Evolutionary conservation across 805 yeast genomes (phyloP).

Genomic region (Metschnikowia gelsemii): DNA sequence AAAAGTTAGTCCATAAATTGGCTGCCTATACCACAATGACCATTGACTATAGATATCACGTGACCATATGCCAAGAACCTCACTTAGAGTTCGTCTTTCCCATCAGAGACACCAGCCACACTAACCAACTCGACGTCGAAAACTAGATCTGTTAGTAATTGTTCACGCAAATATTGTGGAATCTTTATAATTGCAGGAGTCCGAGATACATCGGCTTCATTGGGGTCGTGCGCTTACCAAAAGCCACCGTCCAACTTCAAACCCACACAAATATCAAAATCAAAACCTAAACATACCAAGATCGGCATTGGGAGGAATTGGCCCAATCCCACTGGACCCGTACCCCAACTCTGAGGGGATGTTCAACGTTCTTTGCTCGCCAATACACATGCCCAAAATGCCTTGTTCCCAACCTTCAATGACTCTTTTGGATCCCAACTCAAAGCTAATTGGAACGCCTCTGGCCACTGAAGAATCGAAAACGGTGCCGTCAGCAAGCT

Average conservation of each 20-base stretch:
- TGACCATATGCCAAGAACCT: too few relatives aligned
- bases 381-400: conserved; percentile 71
- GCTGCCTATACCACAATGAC: too few relatives aligned
- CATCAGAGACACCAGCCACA: conserved; percentile 37
- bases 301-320: conserved; percentile 76
- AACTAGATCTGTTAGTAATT: conserved; percentile 32
- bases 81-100: conserved; percentile 18
- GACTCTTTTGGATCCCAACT: conserved; percentile 76
- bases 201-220: too few relatives aligned
- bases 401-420: conserved; percentile 94
- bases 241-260: too few relatives aligned
- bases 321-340: conserved; percentile 74
- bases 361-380: conserved; percentile 75
- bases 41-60: too few relatives aligned
- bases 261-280: too few relatives aligned
- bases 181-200: too few relatives aligned
- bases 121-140: conserved; percentile 66
- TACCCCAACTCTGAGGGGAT: conserved; percentile 81
- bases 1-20: too few relatives aligned
- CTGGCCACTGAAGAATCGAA: conserved; percentile 75
- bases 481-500: conserved; percentile 59
- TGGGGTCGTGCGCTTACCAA: too few relatives aligned
- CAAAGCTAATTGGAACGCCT: conserved; percentile 65
- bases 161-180: too few relatives aligned
- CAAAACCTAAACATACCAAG: conserved; percentile 37